phyloP scores from a whole-genome alignment of 2,329 filamentous ascomycete genomes.

The Teratosphaeria nubilosa region DNA sequence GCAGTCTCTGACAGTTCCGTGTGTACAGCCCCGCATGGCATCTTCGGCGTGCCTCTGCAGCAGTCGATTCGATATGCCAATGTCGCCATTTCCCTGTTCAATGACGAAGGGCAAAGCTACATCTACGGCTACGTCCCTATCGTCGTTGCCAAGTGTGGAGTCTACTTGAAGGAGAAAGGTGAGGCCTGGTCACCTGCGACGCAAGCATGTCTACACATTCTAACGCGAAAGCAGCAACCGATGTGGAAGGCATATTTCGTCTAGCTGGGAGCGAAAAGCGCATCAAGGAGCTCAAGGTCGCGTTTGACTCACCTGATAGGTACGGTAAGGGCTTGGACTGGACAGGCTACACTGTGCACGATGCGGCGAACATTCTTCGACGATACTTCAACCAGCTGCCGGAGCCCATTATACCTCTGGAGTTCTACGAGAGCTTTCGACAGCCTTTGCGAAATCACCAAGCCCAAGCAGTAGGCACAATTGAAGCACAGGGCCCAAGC shows the following conservation, averaged over 20 bases:
- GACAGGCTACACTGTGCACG: slow-evolving; percentile 96
- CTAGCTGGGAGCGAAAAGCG: slow-evolving; percentile 93
- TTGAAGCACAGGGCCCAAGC: slow-evolving; percentile 54
- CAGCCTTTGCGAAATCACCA: slow-evolving; percentile 65
- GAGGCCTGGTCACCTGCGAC: slow-evolving; percentile 20
- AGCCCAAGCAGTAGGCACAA: slow-evolving; percentile 59
- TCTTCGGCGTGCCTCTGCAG: slow-evolving; percentile 88
- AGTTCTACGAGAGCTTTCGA: slow-evolving; percentile 85
- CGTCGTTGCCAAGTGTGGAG: slow-evolving; percentile 94
- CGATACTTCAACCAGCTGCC: slow-evolving; percentile 93
- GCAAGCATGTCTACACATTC: slow-evolving; percentile 16
- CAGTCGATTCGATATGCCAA: slow-evolving; percentile 96
- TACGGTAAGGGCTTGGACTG: slow-evolving; percentile 96
- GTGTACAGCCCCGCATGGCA: slow-evolving; percentile 50
- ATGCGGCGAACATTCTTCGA: slow-evolving; percentile 91
- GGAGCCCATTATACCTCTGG: slow-evolving; percentile 89
- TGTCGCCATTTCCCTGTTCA: slow-evolving; percentile 90
- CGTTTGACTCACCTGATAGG: slow-evolving; percentile 88
- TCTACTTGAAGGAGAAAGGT: slow-evolving; percentile 98
- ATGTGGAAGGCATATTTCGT: slow-evolving; percentile 92
- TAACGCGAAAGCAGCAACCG: slow-evolving; percentile 55
- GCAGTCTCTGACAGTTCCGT: background rate
- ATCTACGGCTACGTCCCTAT: slow-evolving; percentile 99
- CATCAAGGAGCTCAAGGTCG: slow-evolving; percentile 87
- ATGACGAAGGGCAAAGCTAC: slow-evolving; percentile 86